A percentile compares a stretch with the other conserved stretches of the same genome.
Conservation (phyloP, 257 asterid species). For the Nicotiana noctiflora region DNA sequence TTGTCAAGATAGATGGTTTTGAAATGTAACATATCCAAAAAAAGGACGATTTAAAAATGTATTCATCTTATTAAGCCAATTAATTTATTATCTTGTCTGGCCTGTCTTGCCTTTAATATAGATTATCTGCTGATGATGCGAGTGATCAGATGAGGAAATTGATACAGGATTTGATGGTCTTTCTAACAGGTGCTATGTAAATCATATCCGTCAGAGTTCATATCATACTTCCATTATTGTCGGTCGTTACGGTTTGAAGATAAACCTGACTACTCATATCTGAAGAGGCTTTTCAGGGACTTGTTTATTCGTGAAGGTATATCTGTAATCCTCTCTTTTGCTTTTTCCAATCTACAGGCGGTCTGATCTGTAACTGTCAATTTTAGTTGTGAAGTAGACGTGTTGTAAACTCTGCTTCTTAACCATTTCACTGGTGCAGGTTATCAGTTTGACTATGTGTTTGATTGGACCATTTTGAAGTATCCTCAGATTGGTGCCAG, state of each 20-base stretch:
- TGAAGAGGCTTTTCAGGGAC: constrained; percentile 90
- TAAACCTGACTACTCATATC: constrained; percentile 88
- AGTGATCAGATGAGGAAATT: neutral
- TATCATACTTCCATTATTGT: constrained; percentile 84
- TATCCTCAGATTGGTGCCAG: constrained; percentile 89
- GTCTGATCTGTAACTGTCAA: neutral
- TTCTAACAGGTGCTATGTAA: constrained; percentile 71
- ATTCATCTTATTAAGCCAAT: neutral
- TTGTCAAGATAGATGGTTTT: neutral
- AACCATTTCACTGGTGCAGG: constrained; percentile 40
- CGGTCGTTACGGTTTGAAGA: constrained; percentile 88
- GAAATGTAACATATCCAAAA: neutral
- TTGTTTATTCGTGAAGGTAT: constrained; percentile 93
- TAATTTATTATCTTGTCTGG: neutral
- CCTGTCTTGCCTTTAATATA: neutral
- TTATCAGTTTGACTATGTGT: constrained; percentile 91
- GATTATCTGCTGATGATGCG: neutral
- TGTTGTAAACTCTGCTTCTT: constrained; percentile 4
- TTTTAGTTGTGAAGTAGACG: neutral
- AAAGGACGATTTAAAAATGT: neutral
- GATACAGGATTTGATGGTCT: constrained; percentile 5
- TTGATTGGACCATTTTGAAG: constrained; percentile 94
- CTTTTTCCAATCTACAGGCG: neutral
- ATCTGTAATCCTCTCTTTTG: neutral
- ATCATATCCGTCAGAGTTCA: constrained; percentile 81